Base-by-base conservation (phyloP, 2,329 filamentous ascomycete species). In the Fusarium concolor region DNA sequence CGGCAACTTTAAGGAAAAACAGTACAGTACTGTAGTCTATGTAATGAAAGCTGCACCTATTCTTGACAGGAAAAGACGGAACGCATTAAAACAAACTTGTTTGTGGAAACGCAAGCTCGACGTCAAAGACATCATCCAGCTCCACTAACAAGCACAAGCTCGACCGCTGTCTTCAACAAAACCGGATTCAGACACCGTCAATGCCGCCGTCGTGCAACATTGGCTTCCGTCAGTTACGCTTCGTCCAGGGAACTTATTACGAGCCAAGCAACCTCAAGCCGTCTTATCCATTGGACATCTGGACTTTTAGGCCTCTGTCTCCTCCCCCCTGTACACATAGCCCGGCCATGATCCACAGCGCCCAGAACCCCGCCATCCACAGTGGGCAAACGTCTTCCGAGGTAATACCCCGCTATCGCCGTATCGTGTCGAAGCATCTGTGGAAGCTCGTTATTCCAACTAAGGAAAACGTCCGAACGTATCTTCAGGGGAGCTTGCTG, bases 401-500 rank as follows among this genome's bases (percentile, higher is more conserved):
- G 56, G 29, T 57, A 28, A 72, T 71, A 74, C 71, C 72, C 72
- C 72, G 68, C 72, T 73, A 74, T 66, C 68, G 47, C 66, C 57
- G 62, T 28, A 51, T 51, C 35, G 35, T 71, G 61, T 74, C 57
- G 72, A 74, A 74, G 70, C 67, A 65, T 66, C 45, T 46, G 61
- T 74, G 62, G 72, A 74, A 74, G 72, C 71, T 67, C 71, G 45
- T 64, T 62, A 68, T 69, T 60, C 71, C 71, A 44, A 61, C 70
- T 74, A 54, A 37, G 71, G 66, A 61, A 74, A 68, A 67, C 64
- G 55, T 54, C 61, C 67, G 64, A 50, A 52, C 37, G 20, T 41
- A 35, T 59, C 61, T 35, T 60, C 60, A 73, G 52, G 55, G 63
- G 55, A 58, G 55, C 31, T 46, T 44, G 43, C 44, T 56, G 56